Base-by-base conservation (phyloP, 495 filamentous ascomycete species). In the Hypoxylon intermedium region DNA sequence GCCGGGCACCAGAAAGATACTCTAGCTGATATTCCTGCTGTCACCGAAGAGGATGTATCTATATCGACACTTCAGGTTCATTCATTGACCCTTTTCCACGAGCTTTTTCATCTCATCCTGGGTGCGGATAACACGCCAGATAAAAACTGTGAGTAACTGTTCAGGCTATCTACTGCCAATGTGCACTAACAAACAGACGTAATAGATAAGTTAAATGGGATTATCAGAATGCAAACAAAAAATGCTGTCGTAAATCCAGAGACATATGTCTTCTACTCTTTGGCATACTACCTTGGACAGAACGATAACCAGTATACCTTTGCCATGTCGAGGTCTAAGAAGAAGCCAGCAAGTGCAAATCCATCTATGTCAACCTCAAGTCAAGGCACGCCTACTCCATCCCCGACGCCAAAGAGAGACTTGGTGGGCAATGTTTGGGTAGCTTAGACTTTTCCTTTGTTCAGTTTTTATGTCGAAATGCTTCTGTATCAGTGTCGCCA, bases 31-130 rank as follows among this genome's bases (percentile, higher is more conserved):
- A 13, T 49, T 33, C 45, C 45, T 11, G 18, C 45, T 3, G 26
- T 49, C 19, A 31, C 24, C 12, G 18, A 30, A 6, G 24, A 33
- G n/a, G 24, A 37, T 18, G 30, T 50, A 20, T 50, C 47, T 1
- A 24, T 50, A 6, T 50, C 47, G 12, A 37, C 47, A 1, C 31
- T 50, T 23, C 47, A 50, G 12, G 47, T 50, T 20, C 47, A 50
- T 13, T 50, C 47, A 15, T 36, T 50, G 47, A 50, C 28, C 6
- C 30, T 50, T 7, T 50, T 50, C 30, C 47, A 50, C 23, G 47
- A 50, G n/a, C 36, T 50, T 13, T 50, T 50, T 15, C 47, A 50
- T 24, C 30, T 50, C 2, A 21, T 20, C 9, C 47, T 36, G 5
- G 47, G 47, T 11, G 20, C 11, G 4, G 31, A 2, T 20, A 24